A percentile compares a stretch with the other conserved stretches of the same genome.
These are phyloP conservation scores for Populus alba DNA, from an alignment of 345 rosid genomes.

Conservation along the genomic window DNA sequence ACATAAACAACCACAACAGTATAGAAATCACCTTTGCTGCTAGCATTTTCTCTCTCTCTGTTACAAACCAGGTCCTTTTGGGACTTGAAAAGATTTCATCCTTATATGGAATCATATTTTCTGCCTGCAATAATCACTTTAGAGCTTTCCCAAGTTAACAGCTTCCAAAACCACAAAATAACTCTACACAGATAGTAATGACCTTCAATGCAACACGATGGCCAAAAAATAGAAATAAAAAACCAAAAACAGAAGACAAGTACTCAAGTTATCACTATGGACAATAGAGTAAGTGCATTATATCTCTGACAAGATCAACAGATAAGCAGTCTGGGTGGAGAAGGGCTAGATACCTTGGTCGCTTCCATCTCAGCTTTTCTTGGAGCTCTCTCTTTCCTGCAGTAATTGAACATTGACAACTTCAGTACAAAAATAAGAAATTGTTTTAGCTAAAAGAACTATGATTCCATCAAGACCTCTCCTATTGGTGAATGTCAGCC, in stretches of 20 bases:
- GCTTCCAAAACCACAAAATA: not conserved
- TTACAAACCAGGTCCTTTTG: constrained; percentile 85
- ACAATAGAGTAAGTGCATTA: not conserved
- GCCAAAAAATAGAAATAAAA: not conserved
- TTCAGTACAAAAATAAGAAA: constrained; percentile 9
- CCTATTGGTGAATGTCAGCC: constrained; percentile 65
- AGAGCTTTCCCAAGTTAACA: not conserved
- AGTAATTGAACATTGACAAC: constrained; percentile 21
- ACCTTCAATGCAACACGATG: not conserved
- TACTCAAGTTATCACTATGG: not conserved
- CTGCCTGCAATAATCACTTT: constrained; percentile 54
- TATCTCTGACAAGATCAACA: not conserved
- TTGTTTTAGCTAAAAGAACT: not conserved
- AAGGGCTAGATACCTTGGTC: constrained; percentile 58
- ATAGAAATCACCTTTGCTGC: constrained; percentile 53
- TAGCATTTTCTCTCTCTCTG: constrained; percentile 83
- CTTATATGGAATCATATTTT: constrained; percentile 77
- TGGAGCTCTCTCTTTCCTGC: constrained; percentile 83
- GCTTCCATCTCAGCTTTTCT: constrained; percentile 97
- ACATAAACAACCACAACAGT: not conserved
- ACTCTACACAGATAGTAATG: not conserved
- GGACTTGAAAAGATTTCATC: constrained; percentile 91
- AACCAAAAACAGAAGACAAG: not conserved
- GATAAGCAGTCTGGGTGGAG: not conserved
- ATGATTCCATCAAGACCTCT: constrained; percentile 53